Percentiles rank a stretch among this genome's conserved stretches.
phyloP scores from a whole-genome alignment of 1,284 basidiomycete genomes.

The Xerocomus amazonicus region DNA sequence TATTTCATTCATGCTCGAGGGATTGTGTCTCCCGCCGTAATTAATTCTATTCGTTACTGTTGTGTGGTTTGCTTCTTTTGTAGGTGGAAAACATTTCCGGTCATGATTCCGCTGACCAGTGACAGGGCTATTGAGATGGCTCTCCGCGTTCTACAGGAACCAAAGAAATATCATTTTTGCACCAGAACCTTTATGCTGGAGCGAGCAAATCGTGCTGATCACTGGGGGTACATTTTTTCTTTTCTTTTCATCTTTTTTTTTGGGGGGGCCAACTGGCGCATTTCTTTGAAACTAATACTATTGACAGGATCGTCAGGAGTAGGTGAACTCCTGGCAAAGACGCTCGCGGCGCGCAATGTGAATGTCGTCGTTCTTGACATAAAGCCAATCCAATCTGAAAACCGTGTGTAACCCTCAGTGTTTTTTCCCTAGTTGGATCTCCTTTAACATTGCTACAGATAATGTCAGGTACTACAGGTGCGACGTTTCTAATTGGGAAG shows the following conservation, averaged over 20 bases:
- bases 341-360: constrained; percentile 76
- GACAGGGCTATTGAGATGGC: constrained; percentile 66
- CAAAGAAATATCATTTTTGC: constrained; percentile 61
- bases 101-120: constrained; percentile 5
- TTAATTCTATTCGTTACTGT: constrained; percentile 52
- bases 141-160: constrained; percentile 70
- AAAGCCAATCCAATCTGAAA: constrained; percentile 70
- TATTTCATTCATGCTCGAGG: constrained; percentile 66
- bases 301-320: constrained; percentile 79
- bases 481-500: constrained; percentile 84
- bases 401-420: constrained; percentile 46
- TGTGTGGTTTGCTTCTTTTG: constrained; percentile 58
- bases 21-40: constrained; percentile 48
- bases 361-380: constrained; percentile 85
- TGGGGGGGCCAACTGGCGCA: neutral
- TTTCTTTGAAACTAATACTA: neutral
- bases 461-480: constrained; percentile 83
- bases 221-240: constrained; percentile 69
- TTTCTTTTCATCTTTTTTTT: no score
- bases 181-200: constrained; percentile 69
- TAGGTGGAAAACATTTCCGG: constrained; percentile 37
- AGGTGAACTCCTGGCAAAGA: constrained; percentile 81
- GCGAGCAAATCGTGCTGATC: constrained; percentile 81
- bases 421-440: neutral
- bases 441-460: constrained; percentile 40